Percentiles rank a stretch among this genome's conserved stretches.
These are phyloP conservation scores for Henningerozyma blattae DNA, from an alignment of 805 yeast species.

Conservation along the genomic window DNA sequence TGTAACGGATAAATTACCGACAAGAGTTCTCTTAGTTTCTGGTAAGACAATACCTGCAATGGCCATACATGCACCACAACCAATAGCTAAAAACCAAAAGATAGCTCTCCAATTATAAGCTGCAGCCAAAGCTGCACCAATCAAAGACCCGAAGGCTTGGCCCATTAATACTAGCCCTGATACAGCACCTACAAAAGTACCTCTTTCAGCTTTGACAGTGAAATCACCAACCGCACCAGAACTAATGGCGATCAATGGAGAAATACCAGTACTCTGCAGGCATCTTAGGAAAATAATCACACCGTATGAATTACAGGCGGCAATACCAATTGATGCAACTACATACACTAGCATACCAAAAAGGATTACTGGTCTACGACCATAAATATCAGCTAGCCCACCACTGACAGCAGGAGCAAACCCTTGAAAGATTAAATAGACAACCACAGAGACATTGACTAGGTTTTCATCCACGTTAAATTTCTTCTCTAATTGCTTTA, in stretches of 20 bases:
- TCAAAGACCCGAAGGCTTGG: conserved; percentile 64
- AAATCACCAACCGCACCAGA: conserved; percentile 67
- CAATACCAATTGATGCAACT: conserved; percentile 55
- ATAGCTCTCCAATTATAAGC: conserved; percentile 59
- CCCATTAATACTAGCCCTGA: conserved; percentile 58
- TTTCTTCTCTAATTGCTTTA: conserved; percentile 41
- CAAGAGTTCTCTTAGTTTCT: conserved; percentile 60
- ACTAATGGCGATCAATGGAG: conserved; percentile 59
- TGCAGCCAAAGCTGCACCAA: conserved; percentile 35
- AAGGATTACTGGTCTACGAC: conserved; percentile 60
- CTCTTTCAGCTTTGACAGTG: conserved; percentile 51
- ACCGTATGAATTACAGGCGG: conserved; percentile 45
- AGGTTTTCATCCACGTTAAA: conserved; percentile 44
- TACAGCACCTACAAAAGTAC: conserved; percentile 54
- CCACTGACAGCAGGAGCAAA: conserved; percentile 58
- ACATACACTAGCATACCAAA: conserved; percentile 43
- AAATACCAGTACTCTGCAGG: conserved; percentile 60
- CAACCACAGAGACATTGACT: conserved; percentile 61
- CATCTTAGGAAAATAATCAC: conserved; percentile 52
- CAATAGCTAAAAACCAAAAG: conserved; percentile 62
- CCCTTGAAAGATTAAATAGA: conserved; percentile 66
- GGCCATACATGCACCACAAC: conserved; percentile 36
- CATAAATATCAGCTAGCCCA: conserved; percentile 52
- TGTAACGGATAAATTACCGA: conserved; percentile 58
- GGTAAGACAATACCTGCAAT: conserved; percentile 37